Evolutionary conservation across 106 monocot genomes (phyloP).

Genomic region (Xerophyta viscosa): DNA sequence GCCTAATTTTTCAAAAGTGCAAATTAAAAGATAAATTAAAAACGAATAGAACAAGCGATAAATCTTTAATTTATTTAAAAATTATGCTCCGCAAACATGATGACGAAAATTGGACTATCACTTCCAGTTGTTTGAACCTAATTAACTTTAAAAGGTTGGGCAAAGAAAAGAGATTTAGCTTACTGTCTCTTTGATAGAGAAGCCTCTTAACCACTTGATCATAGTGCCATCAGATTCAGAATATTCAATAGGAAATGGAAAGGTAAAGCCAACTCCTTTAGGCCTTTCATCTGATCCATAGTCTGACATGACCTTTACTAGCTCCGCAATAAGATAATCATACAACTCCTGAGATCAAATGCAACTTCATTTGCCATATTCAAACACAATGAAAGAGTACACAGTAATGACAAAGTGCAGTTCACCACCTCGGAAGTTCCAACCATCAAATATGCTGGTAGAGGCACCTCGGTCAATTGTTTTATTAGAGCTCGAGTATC

Average conservation of each 20-base stretch:
- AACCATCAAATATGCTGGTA: constrained; percentile 29
- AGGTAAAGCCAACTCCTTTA: constrained; percentile 15
- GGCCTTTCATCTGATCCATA: constrained; percentile 1
- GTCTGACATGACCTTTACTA: constrained; percentile 13
- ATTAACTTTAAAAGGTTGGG: no score
- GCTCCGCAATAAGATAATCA: constrained; percentile 18
- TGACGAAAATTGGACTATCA: no score
- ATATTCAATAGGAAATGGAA: constrained; percentile 21
- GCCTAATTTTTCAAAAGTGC: constrained; percentile 4
- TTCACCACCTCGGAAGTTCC: constrained; percentile 20
- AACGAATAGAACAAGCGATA: no score
- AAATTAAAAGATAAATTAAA: no score
- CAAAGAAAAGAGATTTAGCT: not conserved
- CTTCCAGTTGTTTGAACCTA: no score
- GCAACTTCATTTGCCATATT: not conserved
- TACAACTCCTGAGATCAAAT: constrained; percentile 19
- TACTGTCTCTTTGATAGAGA: constrained; percentile 24
- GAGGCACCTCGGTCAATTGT: constrained; percentile 22
- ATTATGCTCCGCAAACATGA: no score
- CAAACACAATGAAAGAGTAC: not conserved
- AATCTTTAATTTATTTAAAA: no score
- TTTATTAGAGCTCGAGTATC: constrained; percentile 15
- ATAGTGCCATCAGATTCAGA: constrained; percentile 2
- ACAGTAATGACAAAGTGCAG: not conserved
- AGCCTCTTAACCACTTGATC: constrained; percentile 25